A percentile compares a stretch with the other conserved stretches of the same genome.
phyloP scores from a whole-genome alignment of 768 basidiomycete genomes.

The Rhodotorula diobovata region DNA sequence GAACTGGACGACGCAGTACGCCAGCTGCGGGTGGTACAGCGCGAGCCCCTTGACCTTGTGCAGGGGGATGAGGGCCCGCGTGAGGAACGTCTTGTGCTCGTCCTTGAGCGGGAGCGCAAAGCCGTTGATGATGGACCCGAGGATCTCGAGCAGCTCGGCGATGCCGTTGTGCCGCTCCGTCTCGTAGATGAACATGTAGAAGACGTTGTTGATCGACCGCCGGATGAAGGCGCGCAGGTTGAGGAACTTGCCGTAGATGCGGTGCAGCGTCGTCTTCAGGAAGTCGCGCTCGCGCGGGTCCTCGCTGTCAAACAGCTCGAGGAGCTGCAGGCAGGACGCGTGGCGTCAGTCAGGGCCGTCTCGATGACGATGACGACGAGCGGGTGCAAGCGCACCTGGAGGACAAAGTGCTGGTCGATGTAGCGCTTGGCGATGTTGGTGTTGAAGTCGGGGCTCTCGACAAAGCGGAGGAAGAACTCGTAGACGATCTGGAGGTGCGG shows the following conservation, averaged over 20 bases:
- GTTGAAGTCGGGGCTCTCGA: slow-evolving; percentile 97
- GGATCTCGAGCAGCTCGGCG: slow-evolving; percentile 92
- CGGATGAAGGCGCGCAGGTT: slow-evolving; percentile 97
- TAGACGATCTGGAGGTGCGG: slow-evolving; percentile 99
- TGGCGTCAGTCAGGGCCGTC: too few relatives aligned
- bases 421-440: slow-evolving; percentile 95
- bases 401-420: slow-evolving; percentile 91
- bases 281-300: slow-evolving; percentile 99
- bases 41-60: slow-evolving; percentile 97
- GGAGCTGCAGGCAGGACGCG: slow-evolving; percentile 54
- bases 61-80: slow-evolving; percentile 84
- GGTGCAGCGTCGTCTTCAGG: slow-evolving; percentile 95
- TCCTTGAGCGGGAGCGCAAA: slow-evolving; percentile 97
- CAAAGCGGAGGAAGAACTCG: slow-evolving; percentile 98
- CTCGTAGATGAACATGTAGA: slow-evolving; percentile 98
- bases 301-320: slow-evolving; percentile 97
- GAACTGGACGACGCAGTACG: slow-evolving; percentile 98
- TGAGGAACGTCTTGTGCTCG: slow-evolving; percentile 96
- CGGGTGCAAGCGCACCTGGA: slow-evolving; percentile 52
- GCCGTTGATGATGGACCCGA: slow-evolving; percentile 99
- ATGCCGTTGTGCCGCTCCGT: slow-evolving; percentile 99
- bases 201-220: slow-evolving; percentile 98
- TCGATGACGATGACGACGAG: too few relatives aligned
- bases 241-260: slow-evolving; percentile 99
- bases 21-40: slow-evolving; percentile 96